These are phyloP conservation scores for Auriscalpium orientale DNA, from an alignment of 768 basidiomycete genomes.

Conservation along the genomic window DNA sequence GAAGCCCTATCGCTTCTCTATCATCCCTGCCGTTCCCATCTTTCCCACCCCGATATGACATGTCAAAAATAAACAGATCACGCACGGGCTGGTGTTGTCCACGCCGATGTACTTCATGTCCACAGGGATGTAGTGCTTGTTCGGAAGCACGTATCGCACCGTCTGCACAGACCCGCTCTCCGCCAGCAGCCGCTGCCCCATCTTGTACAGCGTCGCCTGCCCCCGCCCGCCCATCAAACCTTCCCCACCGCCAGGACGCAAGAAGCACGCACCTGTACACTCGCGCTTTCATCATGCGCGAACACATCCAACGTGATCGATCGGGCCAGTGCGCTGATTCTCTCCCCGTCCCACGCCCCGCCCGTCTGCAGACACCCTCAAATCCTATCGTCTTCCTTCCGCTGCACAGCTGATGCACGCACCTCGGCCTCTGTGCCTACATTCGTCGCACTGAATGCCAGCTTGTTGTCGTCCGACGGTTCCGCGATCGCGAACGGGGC, in stretches of 20 bases:
- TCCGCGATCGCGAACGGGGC: conserved; percentile 35
- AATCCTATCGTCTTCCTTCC: neutral
- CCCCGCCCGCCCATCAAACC: neutral
- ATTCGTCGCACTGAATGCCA: conserved; percentile 39
- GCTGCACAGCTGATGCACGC: neutral
- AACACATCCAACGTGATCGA: conserved; percentile 71
- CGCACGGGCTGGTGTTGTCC: conserved; percentile 63
- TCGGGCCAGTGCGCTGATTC: conserved; percentile 45
- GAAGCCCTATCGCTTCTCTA: too few species aligned
- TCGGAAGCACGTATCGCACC: conserved; percentile 75
- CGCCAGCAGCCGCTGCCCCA: conserved; percentile 64
- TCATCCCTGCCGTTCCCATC: too few species aligned
- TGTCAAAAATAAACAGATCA: conserved; percentile 12
- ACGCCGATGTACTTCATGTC: conserved; percentile 68
- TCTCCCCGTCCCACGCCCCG: conserved; percentile 51
- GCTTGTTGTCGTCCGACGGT: conserved; percentile 44
- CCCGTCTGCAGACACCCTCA: conserved; percentile 30
- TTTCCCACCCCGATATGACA: too few species aligned
- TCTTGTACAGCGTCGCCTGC: conserved; percentile 89
- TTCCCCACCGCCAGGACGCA: neutral
- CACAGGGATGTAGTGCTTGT: conserved; percentile 92
- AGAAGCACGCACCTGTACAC: conserved; percentile 65
- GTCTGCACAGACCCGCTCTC: conserved; percentile 53
- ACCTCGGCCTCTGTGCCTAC: conserved; percentile 4
- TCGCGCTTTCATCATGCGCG: conserved; percentile 82